Conservation (phyloP, 2,329 filamentous ascomycete genomes). For the Dendrostoma leiphaemia region DNA sequence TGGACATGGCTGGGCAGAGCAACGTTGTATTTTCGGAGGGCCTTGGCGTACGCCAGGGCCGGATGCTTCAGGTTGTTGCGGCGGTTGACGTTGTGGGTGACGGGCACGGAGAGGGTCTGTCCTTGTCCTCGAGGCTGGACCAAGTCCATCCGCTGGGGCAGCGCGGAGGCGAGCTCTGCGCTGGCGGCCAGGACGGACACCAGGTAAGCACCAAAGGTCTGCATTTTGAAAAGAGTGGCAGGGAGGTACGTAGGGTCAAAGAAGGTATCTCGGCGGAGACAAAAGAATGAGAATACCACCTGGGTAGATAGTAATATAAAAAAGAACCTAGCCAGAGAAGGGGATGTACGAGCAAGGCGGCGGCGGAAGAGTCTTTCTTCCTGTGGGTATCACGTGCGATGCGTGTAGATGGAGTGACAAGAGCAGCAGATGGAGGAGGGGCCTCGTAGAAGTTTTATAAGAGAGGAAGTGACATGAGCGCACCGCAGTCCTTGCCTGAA, state of each 20-base stretch:
- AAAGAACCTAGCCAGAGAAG: background rate
- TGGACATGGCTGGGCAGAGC: constrained; percentile 16
- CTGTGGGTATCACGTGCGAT: too few relatives aligned
- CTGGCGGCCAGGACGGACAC: constrained; percentile 19
- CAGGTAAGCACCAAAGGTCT: constrained; percentile 18
- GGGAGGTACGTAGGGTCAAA: background rate
- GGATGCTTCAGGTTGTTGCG: constrained; percentile 15
- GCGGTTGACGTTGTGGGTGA: constrained; percentile 15
- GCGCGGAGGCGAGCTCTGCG: constrained; percentile 19
- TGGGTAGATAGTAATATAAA: background rate
- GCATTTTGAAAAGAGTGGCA: constrained; percentile 5
- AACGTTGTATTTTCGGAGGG: constrained; percentile 20
- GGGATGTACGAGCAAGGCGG: background rate
- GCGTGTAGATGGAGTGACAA: background rate
- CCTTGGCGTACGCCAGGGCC: constrained; percentile 20
- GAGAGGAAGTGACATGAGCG: background rate
- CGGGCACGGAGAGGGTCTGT: constrained; percentile 15
- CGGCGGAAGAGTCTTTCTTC: background rate
- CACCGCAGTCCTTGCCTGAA: too few relatives aligned
- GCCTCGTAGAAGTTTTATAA: background rate
- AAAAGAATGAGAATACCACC: background rate
- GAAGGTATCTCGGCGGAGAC: background rate
- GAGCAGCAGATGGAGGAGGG: background rate
- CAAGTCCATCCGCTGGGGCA: constrained; percentile 18
- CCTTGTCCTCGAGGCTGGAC: background rate